phyloP scores from a whole-genome alignment of 352 stramenopile species.

The Phytophthora ramorum region DNA sequence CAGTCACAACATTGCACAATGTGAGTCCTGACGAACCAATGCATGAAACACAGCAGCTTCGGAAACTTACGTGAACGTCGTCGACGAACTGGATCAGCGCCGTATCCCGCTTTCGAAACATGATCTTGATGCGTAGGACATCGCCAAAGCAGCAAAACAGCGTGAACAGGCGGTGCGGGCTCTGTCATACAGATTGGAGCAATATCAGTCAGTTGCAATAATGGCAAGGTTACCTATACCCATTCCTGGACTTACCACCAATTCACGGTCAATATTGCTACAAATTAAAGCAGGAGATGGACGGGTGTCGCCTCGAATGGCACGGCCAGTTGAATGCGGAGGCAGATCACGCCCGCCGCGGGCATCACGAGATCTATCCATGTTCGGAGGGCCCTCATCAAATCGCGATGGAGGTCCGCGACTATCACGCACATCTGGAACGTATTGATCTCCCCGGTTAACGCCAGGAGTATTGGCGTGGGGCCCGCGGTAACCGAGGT shows the following conservation, averaged over 20 bases:
- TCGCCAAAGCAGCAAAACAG: slow-evolving; percentile 89
- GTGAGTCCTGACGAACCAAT: slow-evolving; percentile 16
- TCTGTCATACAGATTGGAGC: slow-evolving; percentile 40
- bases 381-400: slow-evolving; percentile 28
- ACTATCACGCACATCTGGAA: slow-evolving; percentile 21
- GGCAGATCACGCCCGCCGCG: slow-evolving; percentile 38
- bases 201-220: slow-evolving; percentile 4
- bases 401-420: slow-evolving; percentile 27
- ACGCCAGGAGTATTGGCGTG: slow-evolving; percentile 9
- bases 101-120: slow-evolving; percentile 88
- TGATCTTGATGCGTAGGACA: slow-evolving; percentile 86
- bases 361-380: slow-evolving; percentile 38
- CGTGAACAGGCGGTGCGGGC: slow-evolving; percentile 72
- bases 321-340: slow-evolving; percentile 67
- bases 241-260: slow-evolving; percentile 54
- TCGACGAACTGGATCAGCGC: slow-evolving; percentile 83
- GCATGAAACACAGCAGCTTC: neutral
- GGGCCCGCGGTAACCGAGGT: slow-evolving; percentile 26
- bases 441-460: slow-evolving; percentile 35
- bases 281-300: slow-evolving; percentile 82
- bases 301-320: slow-evolving; percentile 60
- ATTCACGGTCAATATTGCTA: slow-evolving; percentile 77
- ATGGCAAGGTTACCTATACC: neutral
- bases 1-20: slow-evolving; percentile 8
- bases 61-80: slow-evolving; percentile 68